Percentiles rank a stretch among this genome's conserved stretches.
These are phyloP conservation scores for Cutaneotrichosporon daszewskae DNA, from an alignment of 1,284 basidiomycete species.

Conservation along the genomic window DNA sequence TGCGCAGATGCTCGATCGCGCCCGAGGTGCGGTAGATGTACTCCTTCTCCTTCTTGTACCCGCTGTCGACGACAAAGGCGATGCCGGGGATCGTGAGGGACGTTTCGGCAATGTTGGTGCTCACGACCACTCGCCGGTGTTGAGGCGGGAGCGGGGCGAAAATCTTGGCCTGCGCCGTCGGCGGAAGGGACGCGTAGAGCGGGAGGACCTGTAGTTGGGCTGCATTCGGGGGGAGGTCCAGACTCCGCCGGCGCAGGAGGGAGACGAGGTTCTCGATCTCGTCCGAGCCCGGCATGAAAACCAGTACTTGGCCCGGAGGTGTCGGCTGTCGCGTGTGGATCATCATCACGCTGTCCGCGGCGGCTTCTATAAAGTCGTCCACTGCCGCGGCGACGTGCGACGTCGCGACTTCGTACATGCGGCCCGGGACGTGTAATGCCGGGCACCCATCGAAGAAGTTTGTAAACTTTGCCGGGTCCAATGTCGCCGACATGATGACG, in stretches of 20 bases:
- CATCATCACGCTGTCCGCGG: conserved; percentile 82
- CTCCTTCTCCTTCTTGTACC: conserved; percentile 91
- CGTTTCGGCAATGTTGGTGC: conserved; percentile 97
- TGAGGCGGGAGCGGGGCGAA: conserved; percentile 65
- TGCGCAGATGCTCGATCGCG: conserved; percentile 83
- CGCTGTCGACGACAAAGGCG: conserved; percentile 89
- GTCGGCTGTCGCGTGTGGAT: conserved; percentile 73
- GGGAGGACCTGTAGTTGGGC: conserved; percentile 66
- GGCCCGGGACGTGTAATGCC: conserved; percentile 83
- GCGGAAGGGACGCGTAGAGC: conserved; percentile 78
- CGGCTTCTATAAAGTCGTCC: conserved; percentile 81
- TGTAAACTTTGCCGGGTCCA: conserved; percentile 91
- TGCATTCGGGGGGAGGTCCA: conserved; percentile 57
- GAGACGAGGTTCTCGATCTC: conserved; percentile 86
- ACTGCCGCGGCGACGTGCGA: conserved; percentile 66
- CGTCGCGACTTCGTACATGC: conserved; percentile 86
- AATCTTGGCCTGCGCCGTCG: conserved; percentile 69
- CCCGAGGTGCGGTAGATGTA: conserved; percentile 67
- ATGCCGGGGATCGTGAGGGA: conserved; percentile 96
- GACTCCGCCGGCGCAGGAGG: conserved; percentile 62
- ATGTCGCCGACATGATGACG: conserved; percentile 93
- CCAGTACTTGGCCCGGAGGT: conserved; percentile 70
- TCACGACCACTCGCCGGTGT: conserved; percentile 82
- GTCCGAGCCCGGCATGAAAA: conserved; percentile 91
- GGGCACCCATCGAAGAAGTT: conserved; percentile 77